Evolutionary conservation across 371 early-diverging fungal species (phyloP).

Genomic region (Smittium mucronatum): DNA sequence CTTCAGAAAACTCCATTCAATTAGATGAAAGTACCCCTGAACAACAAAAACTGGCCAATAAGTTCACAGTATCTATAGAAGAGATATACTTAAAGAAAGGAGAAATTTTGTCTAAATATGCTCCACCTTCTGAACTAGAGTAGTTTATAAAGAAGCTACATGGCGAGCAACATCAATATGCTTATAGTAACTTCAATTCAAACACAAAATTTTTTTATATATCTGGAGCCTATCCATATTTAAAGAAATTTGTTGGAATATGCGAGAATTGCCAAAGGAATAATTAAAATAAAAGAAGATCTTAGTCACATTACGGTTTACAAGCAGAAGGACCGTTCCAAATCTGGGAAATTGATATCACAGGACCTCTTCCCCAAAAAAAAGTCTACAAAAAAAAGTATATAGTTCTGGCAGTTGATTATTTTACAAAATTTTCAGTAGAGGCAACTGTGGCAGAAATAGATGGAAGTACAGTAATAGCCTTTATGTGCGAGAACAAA

Average conservation of each 20-base stretch:
- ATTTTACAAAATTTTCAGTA: neutral
- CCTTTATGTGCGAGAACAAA: neutral
- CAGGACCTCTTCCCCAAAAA: neutral
- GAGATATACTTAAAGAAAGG: too few species aligned
- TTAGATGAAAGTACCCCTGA: too few species aligned
- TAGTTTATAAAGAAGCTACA: neutral
- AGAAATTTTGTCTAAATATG: neutral
- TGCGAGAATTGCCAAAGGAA: neutral
- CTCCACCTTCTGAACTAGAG: too few species aligned
- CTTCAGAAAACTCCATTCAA: too few species aligned
- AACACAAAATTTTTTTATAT: neutral
- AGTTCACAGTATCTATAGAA: too few species aligned
- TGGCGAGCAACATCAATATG: neutral
- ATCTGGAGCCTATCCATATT: neutral
- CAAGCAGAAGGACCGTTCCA: neutral
- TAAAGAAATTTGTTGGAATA: neutral
- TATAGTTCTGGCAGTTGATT: neutral
- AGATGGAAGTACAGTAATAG: neutral
- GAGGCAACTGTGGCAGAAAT: neutral
- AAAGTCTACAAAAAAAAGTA: neutral
- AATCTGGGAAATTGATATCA: neutral
- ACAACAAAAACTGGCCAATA: too few species aligned
- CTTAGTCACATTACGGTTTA: neutral
- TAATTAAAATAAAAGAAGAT: neutral
- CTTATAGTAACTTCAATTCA: neutral